These are phyloP conservation scores for Kalaharituber pfeilii DNA, from an alignment of 2,329 filamentous ascomycete species.

Conservation along the genomic window DNA sequence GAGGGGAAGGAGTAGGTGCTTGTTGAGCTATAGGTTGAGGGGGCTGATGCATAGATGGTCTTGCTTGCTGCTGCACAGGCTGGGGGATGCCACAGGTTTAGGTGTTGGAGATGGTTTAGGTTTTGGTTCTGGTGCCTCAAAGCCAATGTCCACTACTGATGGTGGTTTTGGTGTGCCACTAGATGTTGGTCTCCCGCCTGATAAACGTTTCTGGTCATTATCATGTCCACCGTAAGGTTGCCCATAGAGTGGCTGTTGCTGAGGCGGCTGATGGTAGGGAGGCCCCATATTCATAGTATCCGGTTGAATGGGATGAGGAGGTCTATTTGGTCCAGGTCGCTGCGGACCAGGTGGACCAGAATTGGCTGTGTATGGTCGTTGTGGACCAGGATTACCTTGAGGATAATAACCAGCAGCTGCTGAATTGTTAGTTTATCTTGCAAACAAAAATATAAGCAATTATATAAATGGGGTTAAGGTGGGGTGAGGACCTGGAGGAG, in stretches of 20 bases:
- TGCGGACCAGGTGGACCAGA: not conserved
- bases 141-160: constrained; percentile 12
- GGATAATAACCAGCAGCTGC: not conserved
- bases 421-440: not conserved
- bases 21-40: not conserved
- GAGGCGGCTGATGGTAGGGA: not conserved
- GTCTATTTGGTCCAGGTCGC: not conserved
- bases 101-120: constrained; percentile 13
- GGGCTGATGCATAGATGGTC: constrained; percentile 17
- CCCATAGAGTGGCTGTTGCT: not conserved
- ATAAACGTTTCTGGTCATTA: not conserved
- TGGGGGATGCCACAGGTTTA: constrained; percentile 7
- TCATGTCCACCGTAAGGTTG: not conserved
- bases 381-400: not conserved
- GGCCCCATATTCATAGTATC: not conserved
- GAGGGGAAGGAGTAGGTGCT: not conserved
- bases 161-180: not conserved
- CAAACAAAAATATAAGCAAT: not conserved
- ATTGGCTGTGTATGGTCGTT: not conserved
- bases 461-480: not conserved
- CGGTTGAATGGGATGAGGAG: no score
- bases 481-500: constrained; percentile 21
- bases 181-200: not conserved
- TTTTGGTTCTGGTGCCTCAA: constrained; percentile 14
- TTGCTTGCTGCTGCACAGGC: constrained; percentile 24